Base-by-base conservation (phyloP, 2,329 filamentous ascomycete genomes). In the Fusarium fujikuroi region DNA sequence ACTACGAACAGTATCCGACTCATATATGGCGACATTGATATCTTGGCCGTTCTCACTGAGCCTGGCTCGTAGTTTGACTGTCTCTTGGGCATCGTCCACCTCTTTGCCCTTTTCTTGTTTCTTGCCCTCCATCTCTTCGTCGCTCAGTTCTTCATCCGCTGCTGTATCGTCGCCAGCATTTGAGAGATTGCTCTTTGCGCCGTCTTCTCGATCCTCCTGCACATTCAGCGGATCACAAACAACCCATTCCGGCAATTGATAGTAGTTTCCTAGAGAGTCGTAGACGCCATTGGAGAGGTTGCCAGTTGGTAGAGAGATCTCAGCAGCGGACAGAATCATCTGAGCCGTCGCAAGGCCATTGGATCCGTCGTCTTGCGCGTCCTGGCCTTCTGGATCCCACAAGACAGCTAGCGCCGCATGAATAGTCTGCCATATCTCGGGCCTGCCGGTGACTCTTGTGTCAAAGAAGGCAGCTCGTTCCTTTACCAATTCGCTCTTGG, bases 391-490 rank as follows among this genome's bases (percentile, higher is more conserved):
- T 1, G 87, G 85, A 16, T 87, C 86, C 84, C 92, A 92, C 69
- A 97, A 80, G 11, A 93, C 84, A 69, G 92, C 88, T 23, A 94
- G 86, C 0, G 91, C 92, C 2, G 90, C 85, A 50, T 88, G 87
- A 19, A 98, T 81, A 1, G 93, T 92, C 75, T 90, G 90, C 95
- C 95, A 98, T 32, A 96, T 88, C 81, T 97, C 93, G 9, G 87
- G 78, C 8, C 90, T 87, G 5, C 94, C 94, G 0, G 92, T 93
- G 21, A 97, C 93, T 52, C 94, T 87, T 3, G 95, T 98, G 69
- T 98, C 95, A 82, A 97, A 98, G 85, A 97, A 98, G 70, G 94
- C 94, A 54, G 84, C 84, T 54, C 95, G 89, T 83, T 97, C 93
- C 37, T 86, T 87, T 66, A 90, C 89, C 5, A 97, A 85, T 60